These are phyloP conservation scores for Wilcoxina mikolae DNA, from an alignment of 495 filamentous ascomycete species.

Conservation along the genomic window DNA sequence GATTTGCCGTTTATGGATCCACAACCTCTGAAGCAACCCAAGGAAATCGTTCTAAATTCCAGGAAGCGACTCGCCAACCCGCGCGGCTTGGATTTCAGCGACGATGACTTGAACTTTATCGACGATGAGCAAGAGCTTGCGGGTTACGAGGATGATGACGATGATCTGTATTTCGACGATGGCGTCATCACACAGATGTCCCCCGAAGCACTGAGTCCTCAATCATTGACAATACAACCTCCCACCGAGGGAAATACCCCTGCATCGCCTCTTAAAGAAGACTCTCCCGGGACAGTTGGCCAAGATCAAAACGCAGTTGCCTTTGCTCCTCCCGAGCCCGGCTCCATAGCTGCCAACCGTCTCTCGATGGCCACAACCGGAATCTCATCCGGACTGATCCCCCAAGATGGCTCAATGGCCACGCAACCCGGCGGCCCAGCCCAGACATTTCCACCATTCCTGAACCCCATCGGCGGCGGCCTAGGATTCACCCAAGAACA, in stretches of 20 bases:
- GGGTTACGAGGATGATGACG: conserved; percentile 31
- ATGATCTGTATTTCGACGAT: conserved; percentile 74
- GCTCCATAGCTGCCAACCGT: conserved; percentile 7
- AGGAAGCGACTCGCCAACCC: conserved; percentile 18
- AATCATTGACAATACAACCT: neutral
- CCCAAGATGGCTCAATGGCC: conserved; percentile 14
- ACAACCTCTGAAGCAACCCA: conserved; percentile 1
- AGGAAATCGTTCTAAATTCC: neutral
- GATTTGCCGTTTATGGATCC: conserved; percentile 15
- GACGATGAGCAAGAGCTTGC: conserved; percentile 14
- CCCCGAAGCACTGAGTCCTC: neutral
- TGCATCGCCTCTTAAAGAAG: neutral
- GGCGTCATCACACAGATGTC: conserved; percentile 41
- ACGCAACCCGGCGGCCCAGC: neutral
- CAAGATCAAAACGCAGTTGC: too few relatives aligned
- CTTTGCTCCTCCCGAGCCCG: conserved; percentile 3
- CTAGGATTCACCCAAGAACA: conserved; percentile 23
- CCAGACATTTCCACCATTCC: conserved; percentile 21
- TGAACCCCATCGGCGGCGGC: conserved; percentile 28
- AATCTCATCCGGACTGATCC: conserved; percentile 16
- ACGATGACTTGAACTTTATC: conserved; percentile 19
- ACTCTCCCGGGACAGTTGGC: conserved; percentile 4
- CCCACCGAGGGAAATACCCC: conserved; percentile 9
- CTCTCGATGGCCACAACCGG: conserved; percentile 18
- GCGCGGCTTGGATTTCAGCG: conserved; percentile 17